Conservation (phyloP, 176 grass and related monocot species). For the Carex cristatella region DNA sequence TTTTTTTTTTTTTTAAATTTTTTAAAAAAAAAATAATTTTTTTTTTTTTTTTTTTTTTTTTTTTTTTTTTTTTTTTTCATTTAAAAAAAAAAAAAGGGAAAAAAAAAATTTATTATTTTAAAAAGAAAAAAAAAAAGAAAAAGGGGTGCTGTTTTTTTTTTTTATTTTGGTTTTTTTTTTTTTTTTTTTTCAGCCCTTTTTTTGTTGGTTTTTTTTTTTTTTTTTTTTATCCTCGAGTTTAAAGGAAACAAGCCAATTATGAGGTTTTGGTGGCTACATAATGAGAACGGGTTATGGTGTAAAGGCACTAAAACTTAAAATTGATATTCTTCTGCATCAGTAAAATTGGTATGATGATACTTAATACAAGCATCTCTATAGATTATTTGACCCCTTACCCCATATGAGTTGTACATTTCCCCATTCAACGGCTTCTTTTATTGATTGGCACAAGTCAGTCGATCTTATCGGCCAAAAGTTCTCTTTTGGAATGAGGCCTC, state of each 20-base stretch:
- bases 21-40: too few species aligned
- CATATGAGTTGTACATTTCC: slow-evolving; percentile 49
- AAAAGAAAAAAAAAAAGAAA: too few species aligned
- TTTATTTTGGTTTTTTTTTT: too few species aligned
- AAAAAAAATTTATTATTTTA: too few species aligned
- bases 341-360: neutral
- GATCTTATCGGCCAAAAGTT: slow-evolving; percentile 53
- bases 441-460: slow-evolving; percentile 41
- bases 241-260: neutral
- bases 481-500: slow-evolving; percentile 43
- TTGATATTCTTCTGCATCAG: neutral
- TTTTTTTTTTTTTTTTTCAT: too few species aligned
- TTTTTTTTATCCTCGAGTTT: too few species aligned
- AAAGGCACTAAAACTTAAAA: neutral
- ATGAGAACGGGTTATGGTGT: neutral
- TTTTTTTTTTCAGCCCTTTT: too few species aligned
- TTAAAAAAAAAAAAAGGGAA: too few species aligned
- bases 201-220: too few species aligned
- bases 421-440: slow-evolving; percentile 63
- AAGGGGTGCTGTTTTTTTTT: too few species aligned
- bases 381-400: slow-evolving; percentile 29
- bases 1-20: too few species aligned
- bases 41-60: too few species aligned
- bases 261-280: neutral
- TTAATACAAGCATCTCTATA: neutral